phyloP scores from a whole-genome alignment of 2,329 filamentous ascomycete species.

The Trichoderma afroharzianum region DNA sequence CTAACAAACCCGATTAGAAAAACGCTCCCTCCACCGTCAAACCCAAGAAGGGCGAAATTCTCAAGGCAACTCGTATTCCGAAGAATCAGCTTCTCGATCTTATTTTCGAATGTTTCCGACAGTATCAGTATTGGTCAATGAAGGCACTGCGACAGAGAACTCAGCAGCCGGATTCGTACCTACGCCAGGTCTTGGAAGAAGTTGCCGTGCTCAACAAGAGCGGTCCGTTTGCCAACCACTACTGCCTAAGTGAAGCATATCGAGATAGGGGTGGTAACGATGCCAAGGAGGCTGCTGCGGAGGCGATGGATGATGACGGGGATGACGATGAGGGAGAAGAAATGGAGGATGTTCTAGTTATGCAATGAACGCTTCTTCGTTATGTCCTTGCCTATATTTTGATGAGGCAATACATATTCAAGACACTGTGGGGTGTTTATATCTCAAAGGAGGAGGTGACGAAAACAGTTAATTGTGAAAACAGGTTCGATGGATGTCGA shows the following conservation, averaged over 20 bases:
- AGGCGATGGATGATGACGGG: slow-evolving; percentile 60
- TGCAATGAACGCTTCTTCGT: neutral
- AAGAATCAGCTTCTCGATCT: slow-evolving; percentile 83
- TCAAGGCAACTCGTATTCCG: slow-evolving; percentile 84
- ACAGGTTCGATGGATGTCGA: neutral
- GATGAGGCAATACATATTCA: neutral
- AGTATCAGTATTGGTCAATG: slow-evolving; percentile 93
- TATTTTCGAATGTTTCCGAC: slow-evolving; percentile 77
- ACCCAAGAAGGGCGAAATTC: slow-evolving; percentile 63
- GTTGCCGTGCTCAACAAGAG: slow-evolving; percentile 79
- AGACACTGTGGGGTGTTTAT: neutral
- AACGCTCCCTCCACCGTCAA: slow-evolving; percentile 46
- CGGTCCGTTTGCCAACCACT: slow-evolving; percentile 81
- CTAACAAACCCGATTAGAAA: slow-evolving; percentile 45
- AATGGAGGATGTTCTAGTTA: slow-evolving; percentile 70
- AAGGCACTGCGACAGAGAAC: slow-evolving; percentile 74
- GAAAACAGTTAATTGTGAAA: neutral
- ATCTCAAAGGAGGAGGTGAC: neutral
- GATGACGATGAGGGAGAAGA: slow-evolving; percentile 66
- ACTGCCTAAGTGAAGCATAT: slow-evolving; percentile 67
- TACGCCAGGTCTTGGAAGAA: slow-evolving; percentile 79
- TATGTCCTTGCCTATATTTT: neutral
- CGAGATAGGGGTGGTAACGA: slow-evolving; percentile 37
- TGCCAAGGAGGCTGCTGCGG: slow-evolving; percentile 52
- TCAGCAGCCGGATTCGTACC: slow-evolving; percentile 87